A percentile compares a stretch with the other conserved stretches of the same genome.
These are phyloP conservation scores for Malassezia sympodialis DNA, from an alignment of 1,284 basidiomycete species.

Conservation along the genomic window DNA sequence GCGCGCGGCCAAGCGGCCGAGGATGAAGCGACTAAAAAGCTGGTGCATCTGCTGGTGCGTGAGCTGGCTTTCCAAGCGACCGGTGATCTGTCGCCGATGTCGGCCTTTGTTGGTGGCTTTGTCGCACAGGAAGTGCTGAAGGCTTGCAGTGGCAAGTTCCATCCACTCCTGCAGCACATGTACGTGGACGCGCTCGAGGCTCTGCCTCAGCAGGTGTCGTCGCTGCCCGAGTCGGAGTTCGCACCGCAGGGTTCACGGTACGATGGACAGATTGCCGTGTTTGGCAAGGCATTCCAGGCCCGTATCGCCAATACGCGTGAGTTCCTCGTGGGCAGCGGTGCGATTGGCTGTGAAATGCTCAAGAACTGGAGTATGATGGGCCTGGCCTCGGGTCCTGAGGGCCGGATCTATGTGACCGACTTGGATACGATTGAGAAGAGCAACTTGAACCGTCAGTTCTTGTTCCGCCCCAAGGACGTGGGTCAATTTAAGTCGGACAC, in stretches of 20 bases:
- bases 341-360: slow-evolving; percentile 99
- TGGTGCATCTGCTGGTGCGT: slow-evolving; percentile 67
- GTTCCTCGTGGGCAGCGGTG: slow-evolving; percentile 94
- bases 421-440: slow-evolving; percentile 99
- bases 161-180: slow-evolving; percentile 86
- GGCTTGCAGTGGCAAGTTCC: slow-evolving; percentile 95
- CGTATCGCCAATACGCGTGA: slow-evolving; percentile 84
- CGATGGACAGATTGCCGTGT: slow-evolving; percentile 90
- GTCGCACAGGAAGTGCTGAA: slow-evolving; percentile 97
- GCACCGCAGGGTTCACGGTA: slow-evolving; percentile 75
- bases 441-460: slow-evolving; percentile 95
- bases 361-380: slow-evolving; percentile 99
- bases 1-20: slow-evolving; percentile 58
- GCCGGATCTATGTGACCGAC: slow-evolving; percentile 86
- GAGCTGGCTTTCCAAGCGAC: slow-evolving; percentile 85
- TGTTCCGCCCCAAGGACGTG: slow-evolving; percentile 92
- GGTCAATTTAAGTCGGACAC: slow-evolving; percentile 97
- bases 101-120: slow-evolving; percentile 91
- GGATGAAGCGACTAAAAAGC: slow-evolving; percentile 49
- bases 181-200: slow-evolving; percentile 99
- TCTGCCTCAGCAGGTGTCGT: slow-evolving; percentile 42
- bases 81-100: slow-evolving; percentile 83
- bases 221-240: slow-evolving; percentile 69
- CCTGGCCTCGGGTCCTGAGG: slow-evolving; percentile 68
- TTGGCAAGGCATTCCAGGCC: slow-evolving; percentile 83